Base-by-base conservation (phyloP, 495 filamentous ascomycete genomes). In the Lasiosphaeriaceae sp. region DNA sequence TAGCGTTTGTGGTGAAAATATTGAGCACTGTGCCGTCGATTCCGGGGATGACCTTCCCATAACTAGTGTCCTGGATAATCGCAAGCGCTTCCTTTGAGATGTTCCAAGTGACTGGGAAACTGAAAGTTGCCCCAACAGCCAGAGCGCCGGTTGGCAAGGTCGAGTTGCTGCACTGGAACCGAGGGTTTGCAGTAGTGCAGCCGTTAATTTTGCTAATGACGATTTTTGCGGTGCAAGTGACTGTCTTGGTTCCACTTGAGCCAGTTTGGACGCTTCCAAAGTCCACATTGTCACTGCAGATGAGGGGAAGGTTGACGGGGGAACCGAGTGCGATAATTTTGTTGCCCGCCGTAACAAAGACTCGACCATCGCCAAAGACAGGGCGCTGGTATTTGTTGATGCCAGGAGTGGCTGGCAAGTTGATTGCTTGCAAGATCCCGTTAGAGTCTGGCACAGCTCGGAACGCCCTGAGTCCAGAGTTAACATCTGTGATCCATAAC, bases 321-420 rank as follows among this genome's bases (percentile, higher is more conserved):
- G 68, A 71, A 11, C 78, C 78, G 24, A 77, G 60, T 22, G 68
- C 67, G 45, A 71, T 70, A 16, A 80, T 49, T 21, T 64, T 63
- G 20, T 69, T 71, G 14, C 60, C 49, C 20, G 71, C 64, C n/a
- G 71, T 67, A 12, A 76, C 59, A 54, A 79, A 81, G 3, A 77
- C 59, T 47, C 74, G 55, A 1, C 67, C 71, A 60, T 81, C 62
- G 26, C 79, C 79, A 60, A 81, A 81, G 0, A 70, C 71, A 5
- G 79, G 76, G 1, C 78, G 70, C 22, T 71, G 69, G 49, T 76
- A 82, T 58, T 80, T 82, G 37, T 70, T 72, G 37, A 71, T 20
- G 0, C 72, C 70, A n/a, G 60, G 64, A 7, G 67, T 72, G 26
- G 71, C 66, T 1, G 74, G 73, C 2, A 77, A 22, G 26, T 52